These are phyloP conservation scores for Sporisorium iseilematis-ciliati DNA, from an alignment of 1,284 basidiomycete genomes.

Conservation along the genomic window DNA sequence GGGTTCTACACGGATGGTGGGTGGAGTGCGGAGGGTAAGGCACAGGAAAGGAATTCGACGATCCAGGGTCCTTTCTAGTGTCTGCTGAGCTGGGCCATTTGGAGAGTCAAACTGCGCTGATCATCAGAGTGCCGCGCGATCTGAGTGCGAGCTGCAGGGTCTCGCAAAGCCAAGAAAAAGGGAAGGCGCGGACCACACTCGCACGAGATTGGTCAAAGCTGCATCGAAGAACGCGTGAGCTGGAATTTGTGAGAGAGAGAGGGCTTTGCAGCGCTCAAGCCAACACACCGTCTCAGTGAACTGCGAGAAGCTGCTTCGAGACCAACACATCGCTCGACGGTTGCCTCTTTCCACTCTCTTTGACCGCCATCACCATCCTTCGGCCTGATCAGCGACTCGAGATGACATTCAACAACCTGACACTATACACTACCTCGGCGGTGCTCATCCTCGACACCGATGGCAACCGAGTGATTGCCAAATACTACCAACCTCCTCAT, in stretches of 20 bases:
- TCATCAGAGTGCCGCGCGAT: not conserved
- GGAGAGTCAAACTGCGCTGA: not conserved
- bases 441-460: conserved; percentile 94
- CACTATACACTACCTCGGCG: conserved; percentile 65
- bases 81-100: conserved; percentile 4
- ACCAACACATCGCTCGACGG: conserved; percentile 14
- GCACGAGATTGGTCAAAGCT: not conserved
- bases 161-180: not conserved
- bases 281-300: not conserved
- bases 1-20: not conserved
- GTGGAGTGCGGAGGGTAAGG: not conserved
- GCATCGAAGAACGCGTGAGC: conserved; percentile 3
- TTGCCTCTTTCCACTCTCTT: not conserved
- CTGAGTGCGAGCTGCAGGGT: conserved; percentile 6
- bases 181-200: not conserved
- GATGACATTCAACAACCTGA: conserved; percentile 65
- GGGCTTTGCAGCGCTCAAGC: conserved; percentile 8
- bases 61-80: not conserved
- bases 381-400: not conserved
- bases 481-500: conserved; percentile 88
- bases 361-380: not conserved
- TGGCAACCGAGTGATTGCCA: conserved; percentile 91
- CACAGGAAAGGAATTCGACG: not conserved
- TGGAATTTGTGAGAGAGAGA: conserved; percentile 1
- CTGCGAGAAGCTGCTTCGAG: conserved; percentile 2